Base-by-base conservation (phyloP, 495 filamentous ascomycete species). In the Clavariopsis aquatica region DNA sequence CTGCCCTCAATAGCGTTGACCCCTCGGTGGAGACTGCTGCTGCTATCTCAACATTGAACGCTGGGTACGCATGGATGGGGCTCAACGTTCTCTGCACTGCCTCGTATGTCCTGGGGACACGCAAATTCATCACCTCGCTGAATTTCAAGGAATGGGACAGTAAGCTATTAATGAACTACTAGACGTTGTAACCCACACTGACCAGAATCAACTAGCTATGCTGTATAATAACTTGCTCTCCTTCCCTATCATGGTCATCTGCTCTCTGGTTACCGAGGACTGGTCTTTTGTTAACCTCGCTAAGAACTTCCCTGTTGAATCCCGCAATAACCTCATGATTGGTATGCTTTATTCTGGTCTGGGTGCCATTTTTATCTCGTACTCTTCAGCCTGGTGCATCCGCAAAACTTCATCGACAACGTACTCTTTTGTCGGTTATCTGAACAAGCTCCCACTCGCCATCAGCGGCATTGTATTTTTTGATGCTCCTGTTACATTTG, bases 61-160 rank as follows among this genome's bases (percentile, higher is more conserved):
- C 93, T 26, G 93, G 93, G 27, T 98, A 98, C 74, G 84, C 93
- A 52, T 98, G 93, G 93, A 96, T 98, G 90, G 76, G 93, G 74
- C 77, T 96, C 76, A 98, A 98, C 80, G 96, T 95, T 69, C 84
- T 98, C 75, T 96, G 91, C 81, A 93, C 88, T 36, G 91, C 93
- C 9, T 84, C 90, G n/a, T 98, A 94, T 68, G 80, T 96, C 31
- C 79, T 98, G 41, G 84, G 88, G 60, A 98, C 96, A 93, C 85
- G 93, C 72, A 98, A 98, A 83, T 85, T 94, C 60, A 97, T 97
- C 73, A 97, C 96, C 85, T 83, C 95, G 80, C 96, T 94, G 78
- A 96, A 96, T 81, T 97, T 98, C 79, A 96, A 96, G 81, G 93
- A 98, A 73, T 96, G 93, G 78, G 93, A 98, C 76, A 96, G 92